Conservation (phyloP, 2,329 filamentous ascomycete genomes). For the Ceratocystis diversiconidia region DNA sequence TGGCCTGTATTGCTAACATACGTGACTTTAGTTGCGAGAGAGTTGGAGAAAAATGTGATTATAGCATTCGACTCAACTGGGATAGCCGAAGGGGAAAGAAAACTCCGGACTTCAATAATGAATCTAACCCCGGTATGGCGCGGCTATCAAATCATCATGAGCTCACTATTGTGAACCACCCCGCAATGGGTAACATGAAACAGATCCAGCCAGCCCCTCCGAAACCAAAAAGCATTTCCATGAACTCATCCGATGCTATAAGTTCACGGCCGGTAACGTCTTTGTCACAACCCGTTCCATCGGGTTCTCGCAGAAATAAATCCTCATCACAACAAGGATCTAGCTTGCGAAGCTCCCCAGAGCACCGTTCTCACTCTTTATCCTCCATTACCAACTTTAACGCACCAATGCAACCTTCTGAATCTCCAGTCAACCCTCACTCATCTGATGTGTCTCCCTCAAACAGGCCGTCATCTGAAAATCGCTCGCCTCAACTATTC, state of each 20-base stretch:
- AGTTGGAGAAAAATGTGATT: slow-evolving; percentile 62
- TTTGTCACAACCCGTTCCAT: neutral
- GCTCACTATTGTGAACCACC: slow-evolving; percentile 27
- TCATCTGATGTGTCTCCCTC: neutral
- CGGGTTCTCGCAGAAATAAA: neutral
- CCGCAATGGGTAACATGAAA: neutral
- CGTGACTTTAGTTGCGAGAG: slow-evolving; percentile 42
- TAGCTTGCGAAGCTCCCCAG: neutral
- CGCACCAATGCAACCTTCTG: neutral
- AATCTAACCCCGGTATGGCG: slow-evolving; percentile 19
- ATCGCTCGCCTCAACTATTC: neutral
- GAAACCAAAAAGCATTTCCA: neutral
- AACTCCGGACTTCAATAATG: slow-evolving; percentile 15
- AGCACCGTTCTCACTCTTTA: neutral
- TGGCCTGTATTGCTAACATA: neutral
- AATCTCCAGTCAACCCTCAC: neutral
- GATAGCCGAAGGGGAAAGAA: slow-evolving; percentile 40
- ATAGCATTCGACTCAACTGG: slow-evolving; percentile 71
- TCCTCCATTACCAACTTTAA: neutral
- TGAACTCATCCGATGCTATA: neutral
- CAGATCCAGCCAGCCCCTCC: slow-evolving; percentile 10
- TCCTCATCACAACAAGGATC: neutral
- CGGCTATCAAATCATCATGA: slow-evolving; percentile 24
- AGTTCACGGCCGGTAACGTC: neutral
- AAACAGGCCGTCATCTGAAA: neutral